Evolutionary conservation across 2,329 filamentous ascomycete genomes (phyloP), one percentile per base, ranked within the genome.

Genomic region (Fusarium kyushuense): DNA sequence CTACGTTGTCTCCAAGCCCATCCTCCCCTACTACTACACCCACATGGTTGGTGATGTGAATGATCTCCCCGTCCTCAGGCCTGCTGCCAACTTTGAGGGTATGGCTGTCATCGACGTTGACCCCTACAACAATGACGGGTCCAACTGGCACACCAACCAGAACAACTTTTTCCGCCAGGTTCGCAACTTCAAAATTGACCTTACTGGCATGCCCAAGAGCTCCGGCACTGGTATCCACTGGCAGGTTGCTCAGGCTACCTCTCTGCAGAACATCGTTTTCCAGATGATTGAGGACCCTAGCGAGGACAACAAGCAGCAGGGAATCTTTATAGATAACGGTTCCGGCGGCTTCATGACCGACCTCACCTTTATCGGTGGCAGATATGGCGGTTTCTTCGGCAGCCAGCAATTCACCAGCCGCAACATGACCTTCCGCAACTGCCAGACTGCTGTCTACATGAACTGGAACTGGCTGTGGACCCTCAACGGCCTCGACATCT

Each of bases 381-480:
- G 87, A 70, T 89, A 90, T 70, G 92, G 93, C 55, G 89, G 90
- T 71, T 95, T 93, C 80, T 83, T 95, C 27, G 93, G 93, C 49
- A 94, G 90, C 79, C 93, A 97, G 81, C 93, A 97, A 79, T 96
- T 95, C 79, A 95, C 92, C 38, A 90, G 89, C 29, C 90, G 93
- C 70, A 96, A 96, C 79, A 76, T 96, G 76, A 91, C 86, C 35
- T 96, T 96, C 85, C 92, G 92, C 77, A 85, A 87, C 78, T 94
- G 92, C 83, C 86, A 92, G 75, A 96, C 92, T 3, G 93, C 92
- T 65, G 89, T 97, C 67, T 93, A 87, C 81, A 91, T 96, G 89
- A 94, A 94, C 83, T 97, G 93, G 93, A 92, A 95, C 82, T 97
- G 93, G 93, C 84, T 89, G 19, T 96, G 92, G 90, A 89, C 90